Conservation (phyloP, 768 basidiomycete species). For the Boletellus sp. region DNA sequence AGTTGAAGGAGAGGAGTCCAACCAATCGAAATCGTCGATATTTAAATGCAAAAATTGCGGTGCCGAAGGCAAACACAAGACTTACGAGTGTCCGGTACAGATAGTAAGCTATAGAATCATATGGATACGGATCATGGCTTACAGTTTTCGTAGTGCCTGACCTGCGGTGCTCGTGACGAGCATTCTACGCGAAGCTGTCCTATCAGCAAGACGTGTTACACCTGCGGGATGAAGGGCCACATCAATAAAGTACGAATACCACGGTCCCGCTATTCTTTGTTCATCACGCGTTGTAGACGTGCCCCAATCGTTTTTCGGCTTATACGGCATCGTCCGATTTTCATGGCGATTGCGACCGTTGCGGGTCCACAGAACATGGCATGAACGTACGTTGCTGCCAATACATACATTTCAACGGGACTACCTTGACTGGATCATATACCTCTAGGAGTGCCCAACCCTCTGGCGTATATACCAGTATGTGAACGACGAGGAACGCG, state of each 20-base stretch:
- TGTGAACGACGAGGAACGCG: constrained; percentile 51
- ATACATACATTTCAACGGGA: not conserved
- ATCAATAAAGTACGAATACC: constrained; percentile 50
- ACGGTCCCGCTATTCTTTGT: not conserved
- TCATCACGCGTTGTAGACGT: constrained; percentile 43
- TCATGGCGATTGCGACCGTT: constrained; percentile 61
- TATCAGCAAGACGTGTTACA: constrained; percentile 75
- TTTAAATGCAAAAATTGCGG: constrained; percentile 77
- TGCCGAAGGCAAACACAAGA: constrained; percentile 66
- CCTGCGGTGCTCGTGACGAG: constrained; percentile 77
- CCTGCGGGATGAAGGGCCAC: constrained; percentile 83
- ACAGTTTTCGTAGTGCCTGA: constrained; percentile 55
- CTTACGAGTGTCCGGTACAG: constrained; percentile 62
- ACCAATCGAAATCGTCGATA: constrained; percentile 39
- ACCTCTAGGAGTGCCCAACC: constrained; percentile 71
- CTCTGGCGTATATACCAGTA: constrained; percentile 81
- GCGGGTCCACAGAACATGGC: constrained; percentile 60
- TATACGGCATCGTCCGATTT: constrained; percentile 14
- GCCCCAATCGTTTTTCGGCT: constrained; percentile 55
- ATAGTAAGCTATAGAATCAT: constrained; percentile 50
- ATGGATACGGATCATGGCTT: not conserved
- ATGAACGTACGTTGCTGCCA: constrained; percentile 47
- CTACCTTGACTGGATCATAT: not conserved
- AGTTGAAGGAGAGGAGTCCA: constrained; percentile 37
- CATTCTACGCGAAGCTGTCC: constrained; percentile 76